These are phyloP conservation scores for Saturnispora sekii DNA, from an alignment of 805 yeast species.

Conservation along the genomic window DNA sequence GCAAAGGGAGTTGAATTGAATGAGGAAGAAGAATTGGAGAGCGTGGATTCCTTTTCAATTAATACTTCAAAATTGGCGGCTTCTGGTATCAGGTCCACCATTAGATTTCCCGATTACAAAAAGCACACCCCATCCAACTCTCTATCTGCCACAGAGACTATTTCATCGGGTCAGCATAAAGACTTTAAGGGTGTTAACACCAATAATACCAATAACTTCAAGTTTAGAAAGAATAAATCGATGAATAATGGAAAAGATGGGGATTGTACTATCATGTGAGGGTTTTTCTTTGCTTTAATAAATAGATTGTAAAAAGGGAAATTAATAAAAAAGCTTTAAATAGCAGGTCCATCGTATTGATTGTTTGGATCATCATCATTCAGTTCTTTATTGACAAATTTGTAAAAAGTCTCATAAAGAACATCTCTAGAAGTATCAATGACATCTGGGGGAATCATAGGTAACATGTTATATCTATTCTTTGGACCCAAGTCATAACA, in stretches of 20 bases:
- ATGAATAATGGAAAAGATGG: slow-evolving; percentile 14
- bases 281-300: background rate
- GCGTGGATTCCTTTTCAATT: slow-evolving; percentile 2
- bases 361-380: slow-evolving; percentile 5
- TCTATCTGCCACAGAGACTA: no score
- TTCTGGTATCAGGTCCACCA: background rate
- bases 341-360: background rate
- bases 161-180: background rate
- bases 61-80: background rate
- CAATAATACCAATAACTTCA: background rate
- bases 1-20: background rate
- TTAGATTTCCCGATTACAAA: background rate
- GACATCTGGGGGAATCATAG: slow-evolving; percentile 3
- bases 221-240: slow-evolving; percentile 3
- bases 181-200: background rate
- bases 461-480: slow-evolving; percentile 9
- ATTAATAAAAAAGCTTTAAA: background rate
- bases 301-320: background rate
- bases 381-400: slow-evolving; percentile 9
- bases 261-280: slow-evolving; percentile 27
- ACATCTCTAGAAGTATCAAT: slow-evolving; percentile 7
- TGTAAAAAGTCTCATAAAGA: slow-evolving; percentile 10
- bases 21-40: slow-evolving; percentile 6
- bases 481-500: slow-evolving; percentile 10
- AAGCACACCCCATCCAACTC: background rate